Base-by-base conservation (phyloP, 2,329 filamentous ascomycete genomes). In the Lachnellula arida region DNA sequence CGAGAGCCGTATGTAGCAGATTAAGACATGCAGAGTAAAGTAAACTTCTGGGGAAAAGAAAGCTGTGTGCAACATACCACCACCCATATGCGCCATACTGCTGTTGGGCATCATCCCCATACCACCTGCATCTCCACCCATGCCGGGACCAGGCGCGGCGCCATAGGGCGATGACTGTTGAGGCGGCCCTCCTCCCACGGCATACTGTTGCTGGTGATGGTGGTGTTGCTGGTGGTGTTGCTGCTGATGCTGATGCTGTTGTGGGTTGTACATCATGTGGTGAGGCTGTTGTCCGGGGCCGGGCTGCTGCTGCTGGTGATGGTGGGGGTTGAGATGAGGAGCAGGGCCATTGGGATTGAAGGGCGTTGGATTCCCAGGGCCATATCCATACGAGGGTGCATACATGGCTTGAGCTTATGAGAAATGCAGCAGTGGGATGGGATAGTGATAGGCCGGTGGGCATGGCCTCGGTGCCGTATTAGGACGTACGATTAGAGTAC, bases 91-190 rank as follows among this genome's bases (percentile, higher is more conserved):
- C 66, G 68, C 60, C 66, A 70, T 64, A 61, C 66, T 64, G 63
- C 58, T 65, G 56, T 67, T 66, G 72, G 81, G 82, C 82, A 86
- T 85, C 81, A 86, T 84, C 67, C 77, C 80, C 63, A 67, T 65
- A 37, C 60, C 62, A 56, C 59, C 61, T 51, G 64, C 60, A 62
- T 65, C 67, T 28, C 60, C 61, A 59, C 60, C 63, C 64, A 66
- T 65, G 56, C 62, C 63, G 34, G 65, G 62, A 42, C 55, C 60
- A 49, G 62, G 57, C 43, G 59, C 54, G 48, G 53, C 63, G 52
- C 49, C 61, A 42, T 67, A 68, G 19, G 61, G 60, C 34, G 66
- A 61, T 34, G 66, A 65, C 39, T 64, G 65, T 49, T 68, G 63
- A 44, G 55, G 32, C 51, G 57, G 55, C 28, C 52, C 56, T n/a